Evolutionary conservation across 1,284 basidiomycete genomes (phyloP).

Genomic region (Peniophora sp.): DNA sequence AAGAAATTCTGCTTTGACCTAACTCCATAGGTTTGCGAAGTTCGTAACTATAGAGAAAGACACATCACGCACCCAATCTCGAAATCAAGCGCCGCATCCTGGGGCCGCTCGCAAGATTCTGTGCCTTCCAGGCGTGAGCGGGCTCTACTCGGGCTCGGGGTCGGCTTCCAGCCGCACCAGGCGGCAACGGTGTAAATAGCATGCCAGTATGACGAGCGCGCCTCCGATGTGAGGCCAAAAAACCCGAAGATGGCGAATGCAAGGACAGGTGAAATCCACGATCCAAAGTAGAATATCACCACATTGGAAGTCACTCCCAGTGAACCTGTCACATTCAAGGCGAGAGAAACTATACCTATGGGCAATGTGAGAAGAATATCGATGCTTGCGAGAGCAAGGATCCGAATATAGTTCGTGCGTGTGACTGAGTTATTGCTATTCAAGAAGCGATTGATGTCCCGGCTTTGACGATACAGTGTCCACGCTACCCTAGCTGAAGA

Average conservation of each 20-base stretch:
- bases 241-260: background rate
- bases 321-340: background rate
- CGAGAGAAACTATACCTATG: background rate
- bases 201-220: background rate
- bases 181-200: background rate
- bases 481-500: background rate
- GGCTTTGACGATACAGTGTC: background rate
- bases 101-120: too few species aligned
- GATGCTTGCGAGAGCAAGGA: background rate
- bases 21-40: too few species aligned
- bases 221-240: background rate
- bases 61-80: too few species aligned
- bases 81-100: too few species aligned
- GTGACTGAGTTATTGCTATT: background rate
- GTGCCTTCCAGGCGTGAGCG: too few species aligned
- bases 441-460: background rate
- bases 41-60: too few species aligned
- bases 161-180: background rate
- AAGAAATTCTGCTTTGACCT: too few species aligned
- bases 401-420: background rate
- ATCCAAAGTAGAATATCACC: background rate
- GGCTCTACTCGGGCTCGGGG: background rate
- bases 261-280: background rate
- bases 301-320: background rate
- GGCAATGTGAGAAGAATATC: background rate